A percentile compares a stretch with the other conserved stretches of the same genome.
Conservation (phyloP, 163 green algal genomes). For the Coccomyxa subellipsoidea region DNA sequence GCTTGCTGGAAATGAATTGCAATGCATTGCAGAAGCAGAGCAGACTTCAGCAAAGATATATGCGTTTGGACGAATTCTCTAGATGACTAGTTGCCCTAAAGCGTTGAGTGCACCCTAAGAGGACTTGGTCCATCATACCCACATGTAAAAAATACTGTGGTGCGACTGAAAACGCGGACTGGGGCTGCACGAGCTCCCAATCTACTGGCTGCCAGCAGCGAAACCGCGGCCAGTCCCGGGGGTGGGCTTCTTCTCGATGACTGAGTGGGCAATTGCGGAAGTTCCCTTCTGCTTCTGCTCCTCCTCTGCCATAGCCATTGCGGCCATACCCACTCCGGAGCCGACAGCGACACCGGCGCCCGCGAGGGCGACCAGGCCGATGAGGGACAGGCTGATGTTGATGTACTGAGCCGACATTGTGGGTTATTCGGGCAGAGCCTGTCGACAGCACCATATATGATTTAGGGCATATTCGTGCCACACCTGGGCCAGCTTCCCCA, state of each 20-base stretch:
- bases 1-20: background rate
- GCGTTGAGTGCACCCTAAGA: background rate
- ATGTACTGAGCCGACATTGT: conserved; percentile 19
- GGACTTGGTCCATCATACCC: background rate
- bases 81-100: background rate
- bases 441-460: background rate
- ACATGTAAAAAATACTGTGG: background rate
- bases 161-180: background rate
- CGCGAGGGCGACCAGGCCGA: conserved; percentile 43
- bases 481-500: background rate
- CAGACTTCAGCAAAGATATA: background rate
- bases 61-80: background rate
- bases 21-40: background rate
- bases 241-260: conserved; percentile 2
- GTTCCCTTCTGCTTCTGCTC: conserved; percentile 3
- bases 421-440: no score
- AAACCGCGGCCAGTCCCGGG: background rate
- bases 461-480: background rate
- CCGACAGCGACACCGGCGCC: conserved; percentile 51
- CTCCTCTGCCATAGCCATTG: conserved; percentile 5
- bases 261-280: background rate
- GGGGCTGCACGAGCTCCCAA: background rate
- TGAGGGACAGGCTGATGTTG: conserved; percentile 40
- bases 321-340: background rate
- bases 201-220: background rate